phyloP scores from a whole-genome alignment of 2,329 filamentous ascomycete genomes.

The Aschersonia sp. region DNA sequence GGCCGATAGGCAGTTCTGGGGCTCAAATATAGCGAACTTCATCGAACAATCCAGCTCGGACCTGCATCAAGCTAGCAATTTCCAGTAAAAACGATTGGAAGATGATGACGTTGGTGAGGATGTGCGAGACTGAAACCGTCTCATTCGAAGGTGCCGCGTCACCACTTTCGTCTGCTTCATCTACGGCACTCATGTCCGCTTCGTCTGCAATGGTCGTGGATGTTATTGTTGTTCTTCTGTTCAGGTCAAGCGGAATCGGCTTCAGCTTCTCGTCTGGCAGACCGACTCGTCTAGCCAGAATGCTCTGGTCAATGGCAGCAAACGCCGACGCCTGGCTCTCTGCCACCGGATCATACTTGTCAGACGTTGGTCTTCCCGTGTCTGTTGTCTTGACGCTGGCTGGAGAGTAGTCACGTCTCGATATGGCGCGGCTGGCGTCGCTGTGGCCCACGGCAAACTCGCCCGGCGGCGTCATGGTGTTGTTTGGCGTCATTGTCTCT shows the following conservation, averaged over 20 bases:
- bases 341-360: constrained; percentile 18
- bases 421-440: constrained; percentile 15
- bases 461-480: constrained; percentile 21
- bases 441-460: constrained; percentile 26
- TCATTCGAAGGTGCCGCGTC: background rate
- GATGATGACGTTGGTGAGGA: constrained; percentile 67
- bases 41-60: constrained; percentile 60
- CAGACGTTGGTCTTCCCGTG: constrained; percentile 10
- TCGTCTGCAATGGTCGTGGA: constrained; percentile 7
- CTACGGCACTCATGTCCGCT: constrained; percentile 4
- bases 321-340: constrained; percentile 43
- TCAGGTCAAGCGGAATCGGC: constrained; percentile 27
- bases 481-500: constrained; percentile 13
- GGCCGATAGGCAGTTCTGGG: background rate
- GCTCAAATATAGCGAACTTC: constrained; percentile 48
- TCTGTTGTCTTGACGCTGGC: constrained; percentile 13
- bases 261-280: constrained; percentile 26
- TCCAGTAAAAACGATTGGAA: constrained; percentile 71
- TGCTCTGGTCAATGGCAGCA: constrained; percentile 49
- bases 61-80: constrained; percentile 59
- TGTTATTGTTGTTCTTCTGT: constrained; percentile 16
- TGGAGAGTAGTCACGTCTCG: constrained; percentile 27
- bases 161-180: constrained; percentile 6
- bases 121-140: constrained; percentile 59
- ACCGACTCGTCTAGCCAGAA: constrained; percentile 39